Percentiles rank a stretch among this genome's conserved stretches.
Conservation (phyloP, 2,329 filamentous ascomycete genomes). For the Metarhizium sp. region DNA sequence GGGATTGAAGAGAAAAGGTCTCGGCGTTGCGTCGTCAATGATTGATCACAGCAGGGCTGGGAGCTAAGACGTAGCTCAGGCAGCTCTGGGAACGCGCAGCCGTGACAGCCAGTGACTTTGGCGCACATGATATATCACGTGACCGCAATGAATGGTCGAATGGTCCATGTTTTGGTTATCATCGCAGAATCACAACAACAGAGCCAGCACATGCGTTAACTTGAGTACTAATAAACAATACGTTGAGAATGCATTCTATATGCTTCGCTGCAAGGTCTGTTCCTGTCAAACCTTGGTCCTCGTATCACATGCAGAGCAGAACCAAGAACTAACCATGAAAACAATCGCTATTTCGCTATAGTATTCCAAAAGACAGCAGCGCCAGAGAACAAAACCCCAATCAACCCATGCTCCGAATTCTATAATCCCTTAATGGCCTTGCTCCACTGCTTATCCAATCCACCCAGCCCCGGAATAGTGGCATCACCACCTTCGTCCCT, state of each 20-base stretch:
- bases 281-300: background rate
- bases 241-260: too few species aligned
- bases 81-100: conserved; percentile 37
- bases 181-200: too few species aligned
- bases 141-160: background rate
- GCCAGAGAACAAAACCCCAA: background rate
- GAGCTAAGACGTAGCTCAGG: conserved; percentile 33
- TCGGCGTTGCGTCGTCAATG: conserved; percentile 14
- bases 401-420: background rate
- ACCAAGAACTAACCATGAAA: background rate
- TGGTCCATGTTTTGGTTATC: too few species aligned
- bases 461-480: background rate
- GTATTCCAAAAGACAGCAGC: background rate
- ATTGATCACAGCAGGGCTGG: conserved; percentile 20
- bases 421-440: background rate
- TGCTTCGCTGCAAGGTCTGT: background rate
- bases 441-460: background rate
- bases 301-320: background rate
- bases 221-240: too few species aligned
- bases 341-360: background rate
- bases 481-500: background rate
- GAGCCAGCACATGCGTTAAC: too few species aligned
- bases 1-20: background rate
- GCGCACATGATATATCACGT: conserved; percentile 13
- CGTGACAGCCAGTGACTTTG: conserved; percentile 13